phyloP scores from a whole-genome alignment of 1,284 basidiomycete genomes.

The Xerocomus cyaneibrunnescens region DNA sequence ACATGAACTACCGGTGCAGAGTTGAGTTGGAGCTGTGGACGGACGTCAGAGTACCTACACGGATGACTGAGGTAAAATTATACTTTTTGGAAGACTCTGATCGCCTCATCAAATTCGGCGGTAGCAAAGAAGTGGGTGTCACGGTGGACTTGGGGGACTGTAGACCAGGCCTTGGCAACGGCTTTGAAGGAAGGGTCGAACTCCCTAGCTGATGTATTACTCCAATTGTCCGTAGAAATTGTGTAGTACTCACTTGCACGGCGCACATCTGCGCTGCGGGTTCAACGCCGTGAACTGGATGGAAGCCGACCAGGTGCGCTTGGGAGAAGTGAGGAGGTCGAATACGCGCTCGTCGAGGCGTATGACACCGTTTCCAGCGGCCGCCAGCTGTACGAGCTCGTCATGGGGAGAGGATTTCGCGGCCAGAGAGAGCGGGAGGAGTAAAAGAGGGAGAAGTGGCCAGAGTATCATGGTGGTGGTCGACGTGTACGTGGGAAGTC shows the following conservation, averaged over 20 bases:
- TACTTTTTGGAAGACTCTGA: constrained; percentile 78
- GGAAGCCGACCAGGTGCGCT: constrained; percentile 81
- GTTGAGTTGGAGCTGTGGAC: constrained; percentile 53
- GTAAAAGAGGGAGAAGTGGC: constrained; percentile 46
- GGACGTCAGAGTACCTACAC: constrained; percentile 11
- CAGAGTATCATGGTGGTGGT: constrained; percentile 37
- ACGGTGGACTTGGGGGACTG: constrained; percentile 55
- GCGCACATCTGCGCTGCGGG: constrained; percentile 72
- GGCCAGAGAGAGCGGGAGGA: constrained; percentile 45
- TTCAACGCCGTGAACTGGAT: constrained; percentile 87
- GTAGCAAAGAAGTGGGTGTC: constrained; percentile 88
- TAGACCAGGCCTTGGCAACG: constrained; percentile 80
- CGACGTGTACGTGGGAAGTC: constrained; percentile 33
- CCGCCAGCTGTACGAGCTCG: constrained; percentile 64
- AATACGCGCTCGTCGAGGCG: constrained; percentile 73
- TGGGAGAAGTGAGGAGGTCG: constrained; percentile 70
- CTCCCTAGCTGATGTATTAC: constrained; percentile 48
- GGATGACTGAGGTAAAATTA: neutral
- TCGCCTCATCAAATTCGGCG: constrained; percentile 82
- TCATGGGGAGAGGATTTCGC: constrained; percentile 43
- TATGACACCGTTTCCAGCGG: constrained; percentile 74
- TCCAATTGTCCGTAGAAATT: neutral
- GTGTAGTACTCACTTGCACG: constrained; percentile 63
- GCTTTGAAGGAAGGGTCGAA: constrained; percentile 81
- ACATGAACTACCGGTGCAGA: constrained; percentile 86